Evolutionary conservation across 2,329 filamentous ascomycete genomes (phyloP), one percentile per base, ranked within the genome.

Genomic region (Neobulgaria alba): DNA sequence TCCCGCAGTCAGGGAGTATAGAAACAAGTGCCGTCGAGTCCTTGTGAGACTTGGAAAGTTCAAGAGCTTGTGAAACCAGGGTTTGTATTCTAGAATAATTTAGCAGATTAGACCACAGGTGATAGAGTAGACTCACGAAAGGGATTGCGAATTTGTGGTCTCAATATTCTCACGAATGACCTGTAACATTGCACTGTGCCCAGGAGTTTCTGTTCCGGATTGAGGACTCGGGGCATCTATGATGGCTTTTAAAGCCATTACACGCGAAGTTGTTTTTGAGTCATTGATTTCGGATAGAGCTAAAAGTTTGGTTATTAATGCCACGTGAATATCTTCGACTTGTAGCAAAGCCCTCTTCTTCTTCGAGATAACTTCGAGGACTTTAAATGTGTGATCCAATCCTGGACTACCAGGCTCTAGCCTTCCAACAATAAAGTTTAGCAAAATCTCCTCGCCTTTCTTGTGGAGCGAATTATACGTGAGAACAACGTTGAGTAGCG

Each of bases 1-100:
- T 63, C 2, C 71, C 63, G 0, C 67, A 63, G 49, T 72, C 72
- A 0, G 87, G 86, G 29, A 92, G 66, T 3, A 90, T 61, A 9
- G 69, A 66, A 45, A 21, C 23, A 10, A 45, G 19, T 5, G 67
- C 60, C 1, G 58, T 46, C 1, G 59, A 50, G 1, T 60, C 54
- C 1, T 53, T 45, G 0, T 63, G 63, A 2, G 58, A 55, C 12
- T 61, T 56, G 10, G 71, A 50, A 15, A 62, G 56, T 5, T 61
- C 34, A 14, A 17, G 45, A 1, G 68, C 68, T 52, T 73, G 73
- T 12, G 68, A 62, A 1, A 72, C 64, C 31, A 80, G 56, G 0
- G 73, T 78, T 14, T 71, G 63, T 10, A 79, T 65, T 9, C 69
- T 73, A 39, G 10, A 16, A 10, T 54, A 44, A 56, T 58, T 30